These are phyloP conservation scores for Flaveria ramosissima DNA, from an alignment of 129 eudicot genomes.

Conservation along the genomic window DNA sequence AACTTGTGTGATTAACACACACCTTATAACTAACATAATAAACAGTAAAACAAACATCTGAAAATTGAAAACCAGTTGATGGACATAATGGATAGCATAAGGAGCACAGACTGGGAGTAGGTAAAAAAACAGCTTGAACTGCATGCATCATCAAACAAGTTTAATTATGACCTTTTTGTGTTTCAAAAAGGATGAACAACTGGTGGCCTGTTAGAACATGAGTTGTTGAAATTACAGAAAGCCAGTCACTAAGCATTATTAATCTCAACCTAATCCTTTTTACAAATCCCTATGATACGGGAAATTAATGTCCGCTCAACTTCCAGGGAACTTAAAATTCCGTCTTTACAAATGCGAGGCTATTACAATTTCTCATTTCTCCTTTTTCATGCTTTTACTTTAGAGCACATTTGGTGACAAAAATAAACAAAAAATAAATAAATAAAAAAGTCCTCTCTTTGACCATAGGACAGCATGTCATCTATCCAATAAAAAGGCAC, in stretches of 20 bases:
- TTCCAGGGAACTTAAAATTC: constrained; percentile 25
- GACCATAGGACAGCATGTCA: constrained; percentile 34
- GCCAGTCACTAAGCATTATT: constrained; percentile 23
- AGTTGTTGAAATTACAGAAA: constrained; percentile 26
- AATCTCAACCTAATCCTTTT: constrained; percentile 15
- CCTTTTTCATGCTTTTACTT: constrained; percentile 21
- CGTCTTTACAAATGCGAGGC: constrained; percentile 27
- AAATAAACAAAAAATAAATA: neutral
- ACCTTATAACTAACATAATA: too few species aligned
- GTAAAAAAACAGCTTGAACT: constrained; percentile 17
- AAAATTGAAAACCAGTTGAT: neutral
- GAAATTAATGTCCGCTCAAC: constrained; percentile 22
- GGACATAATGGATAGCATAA: constrained; percentile 9
- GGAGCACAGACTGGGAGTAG: constrained; percentile 9
- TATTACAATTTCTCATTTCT: constrained; percentile 27
- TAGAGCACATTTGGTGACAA: constrained; percentile 20
- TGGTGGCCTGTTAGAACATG: constrained; percentile 13
- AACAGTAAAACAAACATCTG: too few species aligned
- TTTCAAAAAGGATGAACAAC: constrained; percentile 21
- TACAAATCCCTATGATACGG: constrained; percentile 14
- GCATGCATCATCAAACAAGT: constrained; percentile 13
- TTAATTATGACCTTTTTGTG: constrained; percentile 7
- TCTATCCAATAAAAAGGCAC: constrained; percentile 25
- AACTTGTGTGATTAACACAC: too few species aligned
- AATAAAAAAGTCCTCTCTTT: constrained; percentile 29